Conservation (phyloP, 2,329 filamentous ascomycete species). For the Malbranchea zuffiana region DNA sequence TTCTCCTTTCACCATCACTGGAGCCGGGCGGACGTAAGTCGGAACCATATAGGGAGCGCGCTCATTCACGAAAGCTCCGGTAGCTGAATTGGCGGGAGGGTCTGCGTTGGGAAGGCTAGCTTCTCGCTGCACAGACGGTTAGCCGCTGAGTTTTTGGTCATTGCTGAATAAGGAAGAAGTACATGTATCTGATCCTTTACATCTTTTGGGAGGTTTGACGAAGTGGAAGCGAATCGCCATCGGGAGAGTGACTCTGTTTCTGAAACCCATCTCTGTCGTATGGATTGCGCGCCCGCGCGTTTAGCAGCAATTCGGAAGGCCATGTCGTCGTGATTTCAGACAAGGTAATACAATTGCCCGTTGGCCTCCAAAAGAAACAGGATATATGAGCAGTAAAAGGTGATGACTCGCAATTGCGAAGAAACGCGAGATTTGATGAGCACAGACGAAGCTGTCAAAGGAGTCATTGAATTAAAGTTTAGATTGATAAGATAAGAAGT, state of each 20-base stretch:
- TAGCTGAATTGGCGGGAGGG: constrained; percentile 61
- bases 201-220: constrained; percentile 23
- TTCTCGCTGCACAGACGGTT: constrained; percentile 33
- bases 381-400: too few species aligned
- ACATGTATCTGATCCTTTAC: constrained; percentile 22
- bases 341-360: too few species aligned
- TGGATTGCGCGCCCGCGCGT: constrained; percentile 20
- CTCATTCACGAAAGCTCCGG: constrained; percentile 60
- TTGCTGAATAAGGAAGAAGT: constrained; percentile 1
- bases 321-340: too few species aligned
- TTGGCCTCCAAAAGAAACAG: too few species aligned
- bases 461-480: too few species aligned
- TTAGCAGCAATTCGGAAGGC: constrained; percentile 9
- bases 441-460: too few species aligned
- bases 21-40: constrained; percentile 81
- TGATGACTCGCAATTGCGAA: too few species aligned
- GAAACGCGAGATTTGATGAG: too few species aligned
- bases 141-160: neutral
- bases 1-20: constrained; percentile 78
- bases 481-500: too few species aligned
- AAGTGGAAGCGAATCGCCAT: constrained; percentile 21
- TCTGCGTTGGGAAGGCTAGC: constrained; percentile 55
- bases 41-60: constrained; percentile 85
- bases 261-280: constrained; percentile 11
- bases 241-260: constrained; percentile 12